phyloP scores from a whole-genome alignment of 352 stramenopile genomes.

The Globisporangium apiculatum region DNA sequence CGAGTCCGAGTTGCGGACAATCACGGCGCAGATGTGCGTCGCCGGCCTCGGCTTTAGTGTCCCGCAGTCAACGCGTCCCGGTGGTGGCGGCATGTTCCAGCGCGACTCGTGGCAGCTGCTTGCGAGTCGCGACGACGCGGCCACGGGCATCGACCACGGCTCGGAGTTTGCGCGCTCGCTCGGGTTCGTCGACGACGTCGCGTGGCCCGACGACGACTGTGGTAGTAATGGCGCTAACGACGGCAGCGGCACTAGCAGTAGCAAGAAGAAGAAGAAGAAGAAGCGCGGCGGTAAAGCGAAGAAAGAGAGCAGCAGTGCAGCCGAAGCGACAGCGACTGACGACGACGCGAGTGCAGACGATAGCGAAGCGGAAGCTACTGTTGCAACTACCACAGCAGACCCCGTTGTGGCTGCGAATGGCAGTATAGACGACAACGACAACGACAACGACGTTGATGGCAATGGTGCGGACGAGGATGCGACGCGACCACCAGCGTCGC shows the following conservation, averaged over 20 bases:
- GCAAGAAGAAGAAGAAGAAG: constrained; percentile 75
- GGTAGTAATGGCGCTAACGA: background rate
- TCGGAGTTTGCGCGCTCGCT: constrained; percentile 76
- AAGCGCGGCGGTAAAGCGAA: constrained; percentile 25
- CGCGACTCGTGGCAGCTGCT: constrained; percentile 65
- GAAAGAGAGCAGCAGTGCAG: background rate
- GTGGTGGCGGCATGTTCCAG: constrained; percentile 32
- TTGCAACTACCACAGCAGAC: background rate
- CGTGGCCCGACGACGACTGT: constrained; percentile 64
- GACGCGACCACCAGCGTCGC: background rate
- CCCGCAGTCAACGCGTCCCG: constrained; percentile 41
- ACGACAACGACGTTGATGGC: constrained; percentile 6
- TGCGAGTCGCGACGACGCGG: constrained; percentile 22
- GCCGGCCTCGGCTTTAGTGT: constrained; percentile 73
- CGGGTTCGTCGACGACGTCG: constrained; percentile 80
- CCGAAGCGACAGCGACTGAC: background rate
- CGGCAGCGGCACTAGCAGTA: constrained; percentile 17
- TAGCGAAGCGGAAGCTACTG: background rate
- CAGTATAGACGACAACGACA: background rate
- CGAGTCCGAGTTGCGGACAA: constrained; percentile 50
- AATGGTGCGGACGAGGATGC: constrained; percentile 8
- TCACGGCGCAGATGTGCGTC: constrained; percentile 47
- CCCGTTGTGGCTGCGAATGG: background rate
- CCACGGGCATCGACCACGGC: constrained; percentile 65
- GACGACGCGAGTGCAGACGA: background rate